Evolutionary conservation across 305 asterid species (phyloP).

Genomic region (Solanum hybrid): DNA sequence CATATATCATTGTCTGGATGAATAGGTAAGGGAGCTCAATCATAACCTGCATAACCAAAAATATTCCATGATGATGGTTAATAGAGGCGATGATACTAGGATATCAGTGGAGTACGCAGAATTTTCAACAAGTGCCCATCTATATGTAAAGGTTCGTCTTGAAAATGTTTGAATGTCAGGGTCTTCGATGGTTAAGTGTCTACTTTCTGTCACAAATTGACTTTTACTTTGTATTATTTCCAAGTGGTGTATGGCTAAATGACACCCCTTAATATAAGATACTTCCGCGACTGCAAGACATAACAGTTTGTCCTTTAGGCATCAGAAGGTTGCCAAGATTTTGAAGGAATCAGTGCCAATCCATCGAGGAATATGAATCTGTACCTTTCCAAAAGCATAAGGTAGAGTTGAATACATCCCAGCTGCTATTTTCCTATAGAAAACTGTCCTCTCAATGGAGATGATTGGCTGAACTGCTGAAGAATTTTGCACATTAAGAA

Average conservation of each 20-base stretch:
- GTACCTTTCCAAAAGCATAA: slow-evolving; percentile 38
- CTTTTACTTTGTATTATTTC: neutral
- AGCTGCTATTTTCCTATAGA: slow-evolving; percentile 39
- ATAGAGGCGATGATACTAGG: neutral
- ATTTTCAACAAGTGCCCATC: neutral
- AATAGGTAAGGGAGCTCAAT: slow-evolving; percentile 56
- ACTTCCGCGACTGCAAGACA: neutral
- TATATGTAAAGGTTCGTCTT: neutral
- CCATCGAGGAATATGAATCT: neutral
- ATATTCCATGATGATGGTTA: neutral
- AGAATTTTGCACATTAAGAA: slow-evolving; percentile 24
- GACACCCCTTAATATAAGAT: neutral
- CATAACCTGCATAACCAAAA: slow-evolving; percentile 33
- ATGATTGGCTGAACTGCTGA: slow-evolving; percentile 30
- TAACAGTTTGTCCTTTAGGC: neutral
- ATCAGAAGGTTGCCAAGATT: neutral
- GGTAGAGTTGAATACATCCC: slow-evolving; percentile 44
- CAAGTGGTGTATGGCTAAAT: neutral
- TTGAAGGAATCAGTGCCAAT: neutral
- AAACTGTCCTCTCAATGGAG: slow-evolving; percentile 28
- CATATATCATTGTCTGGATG: slow-evolving; percentile 44
- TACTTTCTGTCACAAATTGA: neutral
- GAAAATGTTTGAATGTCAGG: neutral
- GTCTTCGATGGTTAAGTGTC: neutral
- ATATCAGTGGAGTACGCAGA: neutral